Percentiles rank a stretch among this genome's conserved stretches.
phyloP scores from a whole-genome alignment of 352 stramenopile species.

The Phytopythium montanum region DNA sequence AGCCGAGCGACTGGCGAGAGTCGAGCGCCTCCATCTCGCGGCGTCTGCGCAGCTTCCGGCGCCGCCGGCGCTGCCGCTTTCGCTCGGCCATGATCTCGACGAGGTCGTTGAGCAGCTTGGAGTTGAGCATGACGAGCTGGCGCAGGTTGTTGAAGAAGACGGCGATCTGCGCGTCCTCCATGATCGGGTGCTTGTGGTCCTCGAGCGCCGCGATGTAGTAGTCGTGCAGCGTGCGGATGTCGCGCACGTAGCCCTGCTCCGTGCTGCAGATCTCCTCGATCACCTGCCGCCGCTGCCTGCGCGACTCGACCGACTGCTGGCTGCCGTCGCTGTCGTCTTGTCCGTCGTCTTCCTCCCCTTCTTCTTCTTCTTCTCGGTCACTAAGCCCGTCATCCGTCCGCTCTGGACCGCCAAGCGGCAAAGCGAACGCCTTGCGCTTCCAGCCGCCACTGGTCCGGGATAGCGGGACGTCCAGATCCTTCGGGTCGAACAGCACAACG shows the following conservation, averaged over 20 bases:
- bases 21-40: background rate
- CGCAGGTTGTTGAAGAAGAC: constrained; percentile 86
- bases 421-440: constrained; percentile 12
- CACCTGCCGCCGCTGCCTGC: constrained; percentile 41
- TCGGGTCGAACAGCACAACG: constrained; percentile 53
- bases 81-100: constrained; percentile 45
- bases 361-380: constrained; percentile 22
- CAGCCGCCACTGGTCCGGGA: constrained; percentile 10
- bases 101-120: constrained; percentile 73
- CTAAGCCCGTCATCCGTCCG: constrained; percentile 17
- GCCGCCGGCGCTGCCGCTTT: background rate
- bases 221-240: constrained; percentile 74
- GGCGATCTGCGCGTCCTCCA: constrained; percentile 80
- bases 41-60: background rate
- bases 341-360: constrained; percentile 21
- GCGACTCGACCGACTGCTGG: constrained; percentile 12
- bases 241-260: constrained; percentile 71
- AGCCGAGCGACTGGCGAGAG: background rate
- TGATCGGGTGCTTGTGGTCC: constrained; percentile 73
- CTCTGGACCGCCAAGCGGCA: constrained; percentile 20
- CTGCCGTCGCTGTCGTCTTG: constrained; percentile 21
- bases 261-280: constrained; percentile 81
- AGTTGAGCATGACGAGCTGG: constrained; percentile 84
- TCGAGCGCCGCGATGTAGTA: constrained; percentile 80
- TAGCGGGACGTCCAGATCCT: constrained; percentile 21